Evolutionary conservation across 2,329 filamentous ascomycete genomes (phyloP), one percentile per base, ranked within the genome.

Genomic region (Penicillium sp.): DNA sequence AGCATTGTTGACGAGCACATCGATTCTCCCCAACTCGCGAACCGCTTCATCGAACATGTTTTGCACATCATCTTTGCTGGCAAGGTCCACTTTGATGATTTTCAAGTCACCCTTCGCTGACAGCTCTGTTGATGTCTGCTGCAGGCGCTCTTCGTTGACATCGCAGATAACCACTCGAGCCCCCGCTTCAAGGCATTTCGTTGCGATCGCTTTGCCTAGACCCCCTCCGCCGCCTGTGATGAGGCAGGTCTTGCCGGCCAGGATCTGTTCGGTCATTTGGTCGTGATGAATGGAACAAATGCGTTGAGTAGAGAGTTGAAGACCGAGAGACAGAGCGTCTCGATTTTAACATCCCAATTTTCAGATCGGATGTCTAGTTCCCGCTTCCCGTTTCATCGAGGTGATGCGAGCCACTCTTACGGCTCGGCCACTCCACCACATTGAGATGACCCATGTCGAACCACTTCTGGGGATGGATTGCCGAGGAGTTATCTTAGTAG

Each of bases 1-100:
- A 7, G 75, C 75, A 43, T 75, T 76, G 60, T 78, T 78, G 51
- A 79, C 57, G 4, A 80, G 61, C n/a, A 78, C 62, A 55, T 81
- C 76, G 12, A 77, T 55, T n/a, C 64, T 61, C 17, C 66, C 67
- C 43, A 72, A 75, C 13, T 45, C 37, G 2, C 33, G 14, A 17
- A 50, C 29, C 3, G 55, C 35, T 54, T 62, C 47, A 4, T 55
- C 45, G 37, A 71, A 67, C 0, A 71, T 52, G 6, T 51, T 44
- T 30, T 67, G 56, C 7, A 68, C 56, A 15, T 61, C 61, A 0
- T 44, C 44, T 9, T 57, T 52, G 0, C 54, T 52, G 6, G 67
- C 66, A 32, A 70, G 62, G 41, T 71, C 62, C 7, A 48, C 45
- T 35, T 65, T 56, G 20, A 67, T 36, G 6, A 59, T 57, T 15